Evolutionary conservation across 352 stramenopile species (phyloP), one percentile per base, ranked within the genome.

Genomic region (Globisporangium acanthophoron): DNA sequence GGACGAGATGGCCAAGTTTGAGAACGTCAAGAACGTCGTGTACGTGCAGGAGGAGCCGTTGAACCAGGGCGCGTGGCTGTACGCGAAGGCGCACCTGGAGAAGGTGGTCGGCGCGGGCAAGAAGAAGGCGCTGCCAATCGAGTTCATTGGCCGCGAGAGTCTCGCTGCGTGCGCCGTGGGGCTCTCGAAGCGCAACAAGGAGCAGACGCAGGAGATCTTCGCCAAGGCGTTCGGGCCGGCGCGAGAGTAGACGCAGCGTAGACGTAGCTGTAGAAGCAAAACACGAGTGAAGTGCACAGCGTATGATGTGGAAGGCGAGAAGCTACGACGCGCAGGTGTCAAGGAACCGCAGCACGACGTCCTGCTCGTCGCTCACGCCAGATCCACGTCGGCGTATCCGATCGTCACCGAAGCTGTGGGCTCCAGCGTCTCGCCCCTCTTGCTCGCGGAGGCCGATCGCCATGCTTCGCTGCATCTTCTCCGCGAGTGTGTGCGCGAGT

Each of bases 21-120:
- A 73, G 11, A 79, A 89, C 47, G 76, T 75, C 11, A 85, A 84
- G 60, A 73, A 80, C 58, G 70, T 92, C 45, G 72, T 87, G 20
- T 94, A 82, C 78, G 73, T 91, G 39, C 85, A 94, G 50, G 85
- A 94, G 64, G 85, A 94, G 61, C 85, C 85, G 7, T 49, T 89
- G 46, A 94, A 94, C 74, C 80, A 90, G 46, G 85, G 85, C 40
- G 74, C 81, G 29, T 94, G 85, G 85, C 70, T 67, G 33, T 92
- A 92, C 61, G 67, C 70, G 1, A 75, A 85, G 58, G 50, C 75
- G 44, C 82, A 92, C 56, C 63, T 94, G 43, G 80, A 92, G 52
- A 91, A 93, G 51, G 58, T 90, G 27, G 59, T 88, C 21, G 55
- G 52, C 49, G 51, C 11, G 1, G 35, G 20, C 12, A 47, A 35